Percentiles rank a stretch among this genome's conserved stretches.
Conservation (phyloP, 495 filamentous ascomycete species). For the Trichoderma orchidacearum region DNA sequence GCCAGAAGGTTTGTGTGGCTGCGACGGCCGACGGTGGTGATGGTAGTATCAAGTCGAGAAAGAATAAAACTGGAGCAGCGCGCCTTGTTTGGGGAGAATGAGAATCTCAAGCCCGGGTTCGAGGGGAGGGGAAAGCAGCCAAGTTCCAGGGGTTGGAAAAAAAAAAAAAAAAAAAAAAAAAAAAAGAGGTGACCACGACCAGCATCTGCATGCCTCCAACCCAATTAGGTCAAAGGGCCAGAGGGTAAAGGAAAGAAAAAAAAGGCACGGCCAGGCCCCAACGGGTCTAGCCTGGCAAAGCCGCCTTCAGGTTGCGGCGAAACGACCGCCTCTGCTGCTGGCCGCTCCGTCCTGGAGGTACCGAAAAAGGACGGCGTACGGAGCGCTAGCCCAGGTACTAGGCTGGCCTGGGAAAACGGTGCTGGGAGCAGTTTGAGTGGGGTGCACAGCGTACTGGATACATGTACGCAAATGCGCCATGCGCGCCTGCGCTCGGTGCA, state of each 20-base stretch:
- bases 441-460: too few species aligned
- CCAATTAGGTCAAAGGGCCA: background rate
- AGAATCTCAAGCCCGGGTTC: too few species aligned
- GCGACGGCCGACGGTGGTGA: background rate
- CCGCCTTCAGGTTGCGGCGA: background rate
- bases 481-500: too few species aligned
- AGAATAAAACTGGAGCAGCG: background rate
- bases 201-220: background rate
- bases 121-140: background rate
- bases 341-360: too few species aligned
- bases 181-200: background rate
- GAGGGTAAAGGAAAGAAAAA: too few species aligned
- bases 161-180: too few species aligned
- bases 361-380: background rate
- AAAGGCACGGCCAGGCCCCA: background rate
- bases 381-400: background rate
- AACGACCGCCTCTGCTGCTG: too few species aligned
- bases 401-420: too few species aligned
- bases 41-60: background rate
- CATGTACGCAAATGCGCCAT: too few species aligned
- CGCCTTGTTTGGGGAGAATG: background rate
- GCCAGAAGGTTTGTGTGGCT: background rate
- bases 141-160: background rate
- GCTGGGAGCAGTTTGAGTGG: too few species aligned
- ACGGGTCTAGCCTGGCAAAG: background rate